Conservation (phyloP, 2,329 filamentous ascomycete genomes). For the Trichoderma cornu-damae region DNA sequence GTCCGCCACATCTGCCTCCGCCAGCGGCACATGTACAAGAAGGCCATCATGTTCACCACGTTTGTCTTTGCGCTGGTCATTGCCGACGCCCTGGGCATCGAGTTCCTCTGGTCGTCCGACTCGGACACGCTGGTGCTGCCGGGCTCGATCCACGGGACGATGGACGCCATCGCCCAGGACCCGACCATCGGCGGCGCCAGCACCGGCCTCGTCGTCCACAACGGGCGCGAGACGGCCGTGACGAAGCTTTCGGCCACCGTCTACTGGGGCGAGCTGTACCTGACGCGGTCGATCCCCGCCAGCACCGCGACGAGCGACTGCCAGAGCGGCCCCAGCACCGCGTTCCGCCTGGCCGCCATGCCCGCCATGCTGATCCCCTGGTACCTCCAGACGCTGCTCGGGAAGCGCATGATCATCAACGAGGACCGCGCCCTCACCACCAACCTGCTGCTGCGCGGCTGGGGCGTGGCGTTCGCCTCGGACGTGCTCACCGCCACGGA, state of each 20-base stretch:
- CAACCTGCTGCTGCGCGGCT: slow-evolving; percentile 25
- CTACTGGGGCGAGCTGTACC: slow-evolving; percentile 27
- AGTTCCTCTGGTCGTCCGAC: slow-evolving; percentile 27
- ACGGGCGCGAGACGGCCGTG: slow-evolving; percentile 22
- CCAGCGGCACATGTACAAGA: slow-evolving; percentile 27
- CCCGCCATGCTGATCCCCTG: slow-evolving; percentile 25
- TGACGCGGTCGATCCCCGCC: slow-evolving; percentile 24
- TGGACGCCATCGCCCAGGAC: slow-evolving; percentile 23
- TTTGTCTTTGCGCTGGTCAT: slow-evolving; percentile 26
- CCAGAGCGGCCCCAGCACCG: slow-evolving; percentile 25
- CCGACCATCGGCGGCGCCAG: slow-evolving; percentile 25
- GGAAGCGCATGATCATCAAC: slow-evolving; percentile 28
- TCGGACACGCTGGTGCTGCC: slow-evolving; percentile 25
- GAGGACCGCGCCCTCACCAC: slow-evolving; percentile 27
- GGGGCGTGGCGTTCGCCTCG: slow-evolving; percentile 28
- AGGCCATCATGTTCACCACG: slow-evolving; percentile 28
- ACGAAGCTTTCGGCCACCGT: slow-evolving; percentile 24
- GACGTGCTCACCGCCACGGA: slow-evolving; percentile 26
- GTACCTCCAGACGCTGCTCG: slow-evolving; percentile 25
- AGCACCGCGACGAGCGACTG: slow-evolving; percentile 26
- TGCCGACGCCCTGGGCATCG: slow-evolving; percentile 24
- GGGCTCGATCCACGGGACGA: slow-evolving; percentile 22
- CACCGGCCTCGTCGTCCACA: slow-evolving; percentile 25
- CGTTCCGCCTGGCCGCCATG: slow-evolving; percentile 24
- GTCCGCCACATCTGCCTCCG: slow-evolving; percentile 24